phyloP scores from a whole-genome alignment of 176 grass and related monocot species.

The Phyllostachys edulis region DNA sequence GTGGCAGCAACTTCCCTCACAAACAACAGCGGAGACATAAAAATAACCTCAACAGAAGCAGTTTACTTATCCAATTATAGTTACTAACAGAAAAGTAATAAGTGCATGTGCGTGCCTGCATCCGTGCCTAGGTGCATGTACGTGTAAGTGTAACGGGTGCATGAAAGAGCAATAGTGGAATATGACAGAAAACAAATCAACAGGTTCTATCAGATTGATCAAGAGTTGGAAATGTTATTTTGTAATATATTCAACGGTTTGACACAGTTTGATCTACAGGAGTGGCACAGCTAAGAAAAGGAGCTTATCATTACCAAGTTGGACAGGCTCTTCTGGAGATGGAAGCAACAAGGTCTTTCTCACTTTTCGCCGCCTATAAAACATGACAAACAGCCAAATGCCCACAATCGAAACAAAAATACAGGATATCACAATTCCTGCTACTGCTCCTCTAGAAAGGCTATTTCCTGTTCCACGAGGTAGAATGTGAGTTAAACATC shows the following conservation, averaged over 20 bases:
- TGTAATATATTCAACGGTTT: neutral
- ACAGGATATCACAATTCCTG: conserved; percentile 51
- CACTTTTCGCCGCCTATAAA: conserved; percentile 60
- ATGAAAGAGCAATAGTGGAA: neutral
- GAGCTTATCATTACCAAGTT: too few relatives aligned
- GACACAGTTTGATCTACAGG: neutral
- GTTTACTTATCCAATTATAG: neutral
- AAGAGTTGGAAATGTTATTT: neutral
- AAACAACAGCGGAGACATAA: neutral
- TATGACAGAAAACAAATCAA: too few relatives aligned
- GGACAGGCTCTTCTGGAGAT: too few relatives aligned
- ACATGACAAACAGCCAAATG: conserved; percentile 33
- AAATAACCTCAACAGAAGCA: neutral
- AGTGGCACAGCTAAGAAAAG: too few relatives aligned
- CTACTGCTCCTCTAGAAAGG: conserved; percentile 56
- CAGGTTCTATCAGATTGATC: neutral
- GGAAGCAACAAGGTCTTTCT: conserved; percentile 34
- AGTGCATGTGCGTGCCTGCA: neutral
- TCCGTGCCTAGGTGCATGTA: neutral
- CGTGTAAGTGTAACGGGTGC: neutral
- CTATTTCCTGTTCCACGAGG: conserved; percentile 18
- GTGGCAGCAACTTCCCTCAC: neutral
- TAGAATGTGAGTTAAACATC: conserved; percentile 16
- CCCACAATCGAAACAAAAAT: conserved; percentile 37
- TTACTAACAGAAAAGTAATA: neutral